A percentile compares a stretch with the other conserved stretches of the same genome.
phyloP scores from a whole-genome alignment of 2,329 filamentous ascomycete genomes.

The Aspergillus sp. region DNA sequence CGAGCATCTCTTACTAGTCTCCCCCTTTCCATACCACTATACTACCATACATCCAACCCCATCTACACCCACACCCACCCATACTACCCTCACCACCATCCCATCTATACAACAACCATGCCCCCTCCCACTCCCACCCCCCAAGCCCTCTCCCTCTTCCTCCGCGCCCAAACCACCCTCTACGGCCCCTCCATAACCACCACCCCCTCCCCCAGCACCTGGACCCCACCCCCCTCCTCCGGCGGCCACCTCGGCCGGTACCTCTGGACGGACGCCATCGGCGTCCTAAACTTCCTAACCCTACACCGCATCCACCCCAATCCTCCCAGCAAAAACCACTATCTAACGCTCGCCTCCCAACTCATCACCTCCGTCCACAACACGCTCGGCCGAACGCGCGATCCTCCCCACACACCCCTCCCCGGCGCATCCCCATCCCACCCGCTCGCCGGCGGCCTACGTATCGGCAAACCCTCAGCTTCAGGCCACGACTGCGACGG shows the following conservation, averaged over 20 bases:
- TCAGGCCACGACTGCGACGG: conserved; percentile 57
- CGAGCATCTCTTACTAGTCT: no score
- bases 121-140: neutral
- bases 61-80: neutral
- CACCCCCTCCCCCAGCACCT: conserved; percentile 37
- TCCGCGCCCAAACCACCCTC: conserved; percentile 42
- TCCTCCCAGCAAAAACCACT: conserved; percentile 31
- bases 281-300: conserved; percentile 61
- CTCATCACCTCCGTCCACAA: conserved; percentile 57
- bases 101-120: neutral
- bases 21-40: no score
- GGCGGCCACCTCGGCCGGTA: conserved; percentile 61
- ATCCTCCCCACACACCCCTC: conserved; percentile 47
- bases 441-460: conserved; percentile 57
- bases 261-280: conserved; percentile 64
- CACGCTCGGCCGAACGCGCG: conserved; percentile 55
- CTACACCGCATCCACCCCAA: conserved; percentile 46
- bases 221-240: conserved; percentile 54
- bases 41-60: neutral
- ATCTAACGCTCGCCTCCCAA: conserved; percentile 52
- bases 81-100: neutral
- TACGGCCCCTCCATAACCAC: conserved; percentile 39
- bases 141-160: conserved; percentile 30
- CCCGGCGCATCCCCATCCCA: conserved; percentile 55
- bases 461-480: conserved; percentile 59